Evolutionary conservation across 345 rosid species (phyloP), one percentile per base, ranked within the genome.

Genomic region (Brassica cretica): DNA sequence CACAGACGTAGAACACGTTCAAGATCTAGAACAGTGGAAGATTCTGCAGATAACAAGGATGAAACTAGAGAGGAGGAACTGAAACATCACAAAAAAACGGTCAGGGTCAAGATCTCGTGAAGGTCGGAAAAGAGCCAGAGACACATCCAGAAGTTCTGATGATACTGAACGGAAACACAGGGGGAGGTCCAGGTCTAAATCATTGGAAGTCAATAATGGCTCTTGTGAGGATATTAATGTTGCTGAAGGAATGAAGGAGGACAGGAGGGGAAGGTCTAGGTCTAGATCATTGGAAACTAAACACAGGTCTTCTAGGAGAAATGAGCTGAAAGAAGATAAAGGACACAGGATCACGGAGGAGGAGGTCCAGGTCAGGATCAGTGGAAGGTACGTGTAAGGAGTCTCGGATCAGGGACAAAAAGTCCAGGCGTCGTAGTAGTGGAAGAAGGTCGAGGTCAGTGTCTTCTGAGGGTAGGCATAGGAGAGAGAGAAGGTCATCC

Each of bases 351-450:
- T 83, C 81, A 76, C 85, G 66, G 78, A 86, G 83, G 75, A 88
- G 86, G 83, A 88, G 87, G 56, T 92, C 98, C 53, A 84, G 90
- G 82, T 93, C 97, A 66, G 83, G 84, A 71, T 93, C 94, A 81
- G 69, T 80, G 49, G 94, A 93, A 78, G 84, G 74, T 82, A 85
- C 82, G 76, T 84, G 67, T 56, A 90, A 85, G 82, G 88, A 84
- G 67, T 79, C 74, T 62, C 84, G 77, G 71, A 83, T 80, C 68
- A 83, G 85, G 77, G 88, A 85, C 74, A 87, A 62, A 75, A 86
- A 79, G 78, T 82, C 91, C 64, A 91, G 84, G 76, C 87, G 79
- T 78, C 87, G 79, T 78, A 86, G 41, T 60, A 89, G 84, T 12
- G 83, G 93, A 80, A 87, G 81, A 84, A 76, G 86, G 39, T 88